These are phyloP conservation scores for Blakeslea trispora DNA, from an alignment of 371 early-diverging fungal genomes.

Conservation along the genomic window DNA sequence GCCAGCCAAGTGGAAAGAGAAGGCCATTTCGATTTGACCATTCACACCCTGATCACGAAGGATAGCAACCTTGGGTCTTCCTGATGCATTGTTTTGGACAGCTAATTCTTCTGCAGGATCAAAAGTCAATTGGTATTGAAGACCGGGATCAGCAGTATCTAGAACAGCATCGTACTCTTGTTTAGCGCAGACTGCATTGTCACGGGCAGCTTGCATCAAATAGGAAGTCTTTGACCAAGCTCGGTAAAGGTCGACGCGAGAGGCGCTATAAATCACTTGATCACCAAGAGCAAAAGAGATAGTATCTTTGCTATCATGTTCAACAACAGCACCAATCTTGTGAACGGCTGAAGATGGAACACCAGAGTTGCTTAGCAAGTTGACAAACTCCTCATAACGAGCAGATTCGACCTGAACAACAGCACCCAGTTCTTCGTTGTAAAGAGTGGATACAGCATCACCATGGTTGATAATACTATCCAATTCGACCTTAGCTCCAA, in stretches of 20 bases:
- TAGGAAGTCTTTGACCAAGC: slow-evolving; percentile 91
- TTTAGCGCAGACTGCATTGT: slow-evolving; percentile 85
- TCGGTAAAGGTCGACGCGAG: slow-evolving; percentile 74
- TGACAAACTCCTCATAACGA: slow-evolving; percentile 59
- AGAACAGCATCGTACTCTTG: slow-evolving; percentile 78
- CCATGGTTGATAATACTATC: slow-evolving; percentile 43
- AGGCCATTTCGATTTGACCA: slow-evolving; percentile 92
- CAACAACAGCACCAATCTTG: slow-evolving; percentile 61
- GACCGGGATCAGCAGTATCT: slow-evolving; percentile 75
- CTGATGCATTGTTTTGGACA: slow-evolving; percentile 10
- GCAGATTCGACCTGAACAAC: slow-evolving; percentile 81
- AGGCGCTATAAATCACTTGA: slow-evolving; percentile 41
- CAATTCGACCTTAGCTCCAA: slow-evolving; percentile 74
- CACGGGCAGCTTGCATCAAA: slow-evolving; percentile 86
- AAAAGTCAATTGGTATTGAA: slow-evolving; percentile 77
- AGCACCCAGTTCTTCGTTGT: slow-evolving; percentile 96
- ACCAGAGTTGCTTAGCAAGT: slow-evolving; percentile 51
- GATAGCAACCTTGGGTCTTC: slow-evolving; percentile 83
- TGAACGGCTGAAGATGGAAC: slow-evolving; percentile 61
- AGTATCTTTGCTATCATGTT: slow-evolving; percentile 49
- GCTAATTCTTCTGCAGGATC: slow-evolving; percentile 61
- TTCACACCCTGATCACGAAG: slow-evolving; percentile 98
- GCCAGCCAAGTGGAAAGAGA: slow-evolving; percentile 89
- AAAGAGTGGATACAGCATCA: slow-evolving; percentile 72
- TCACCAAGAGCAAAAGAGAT: slow-evolving; percentile 47